These are phyloP conservation scores for Tolypocladium ophioglossoides DNA, from an alignment of 2,329 filamentous ascomycete species.

Conservation along the genomic window DNA sequence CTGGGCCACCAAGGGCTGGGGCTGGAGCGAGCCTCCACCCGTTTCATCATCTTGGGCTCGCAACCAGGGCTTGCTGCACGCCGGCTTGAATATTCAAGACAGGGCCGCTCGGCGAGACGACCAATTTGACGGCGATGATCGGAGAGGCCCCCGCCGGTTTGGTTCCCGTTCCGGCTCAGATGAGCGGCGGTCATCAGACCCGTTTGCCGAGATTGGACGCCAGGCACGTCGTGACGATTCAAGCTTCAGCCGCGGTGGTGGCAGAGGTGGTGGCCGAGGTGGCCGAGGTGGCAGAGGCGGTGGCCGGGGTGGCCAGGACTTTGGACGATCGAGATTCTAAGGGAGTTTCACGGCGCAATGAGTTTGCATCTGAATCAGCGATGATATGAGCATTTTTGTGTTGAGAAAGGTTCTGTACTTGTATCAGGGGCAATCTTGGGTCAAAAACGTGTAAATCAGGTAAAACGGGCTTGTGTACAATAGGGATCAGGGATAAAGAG, in stretches of 20 bases:
- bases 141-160: constrained; percentile 4
- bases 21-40: constrained; percentile 36
- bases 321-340: constrained; percentile 2
- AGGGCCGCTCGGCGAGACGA: background rate
- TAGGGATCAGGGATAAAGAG: background rate
- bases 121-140: constrained; percentile 7
- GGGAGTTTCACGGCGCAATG: background rate
- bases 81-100: constrained; percentile 24
- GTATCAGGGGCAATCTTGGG: background rate
- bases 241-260: constrained; percentile 9
- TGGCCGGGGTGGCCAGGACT: background rate
- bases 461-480: background rate
- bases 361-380: background rate
- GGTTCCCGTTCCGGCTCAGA: constrained; percentile 1
- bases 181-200: constrained; percentile 7
- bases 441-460: background rate
- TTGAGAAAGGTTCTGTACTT: background rate
- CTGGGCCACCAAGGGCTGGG: constrained; percentile 41
- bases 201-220: constrained; percentile 16
- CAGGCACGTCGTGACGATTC: constrained; percentile 15
- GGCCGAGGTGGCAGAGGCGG: background rate
- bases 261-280: constrained; percentile 4
- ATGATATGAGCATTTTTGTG: background rate
- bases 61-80: constrained; percentile 19
- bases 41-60: constrained; percentile 15